Base-by-base conservation (phyloP, 1,284 basidiomycete genomes). In the Fomitopsis schrenkii region DNA sequence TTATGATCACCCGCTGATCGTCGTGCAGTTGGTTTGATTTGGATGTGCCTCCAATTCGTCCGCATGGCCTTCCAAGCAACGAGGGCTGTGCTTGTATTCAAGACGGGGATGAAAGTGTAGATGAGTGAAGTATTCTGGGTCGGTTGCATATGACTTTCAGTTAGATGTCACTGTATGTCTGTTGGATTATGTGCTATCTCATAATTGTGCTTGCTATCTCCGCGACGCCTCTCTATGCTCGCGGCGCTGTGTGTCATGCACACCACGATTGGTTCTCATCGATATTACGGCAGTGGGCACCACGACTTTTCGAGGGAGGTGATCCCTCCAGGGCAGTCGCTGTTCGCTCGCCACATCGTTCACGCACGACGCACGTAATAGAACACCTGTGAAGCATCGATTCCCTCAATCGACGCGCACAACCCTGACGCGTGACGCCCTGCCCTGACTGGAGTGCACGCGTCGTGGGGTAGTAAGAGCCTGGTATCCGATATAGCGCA, bases 41-140 rank as follows among this genome's bases (percentile, higher is more conserved):
- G 88, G 88, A 85, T 84, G 58, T 77, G 84, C 66, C 78, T 87
- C 55, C 83, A 78, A 52, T 81, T 84, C 50, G 68, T 88, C 55
- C 83, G 83, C 26, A 80, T 88, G 59, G 81, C 78, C 30, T 79
- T 86, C 60, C 80, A 84, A 42, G 76, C 80, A 26, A 67, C 86
- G 59, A 83, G 80, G 72, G 77, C 81, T 5, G 77, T 79, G 48
- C 71, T 86, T 52, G 79, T 81, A 6, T 65, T 82, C 59, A 85
- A 82, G 67, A 75, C 75, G 30, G 75, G 77, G 19, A 58, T 82
- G 64, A 75, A 57, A 45, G 56, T 52, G 42, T 61, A 58, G 35
- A 58, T 26, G 22, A 26, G 36, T 9, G 5, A 40, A 22, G 5
- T 15, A 55, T 40, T 33, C 53, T 55, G 53, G 3, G 40, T 10